These are phyloP conservation scores for Hyphopichia buzzinii DNA, from an alignment of 1,139 yeast species.

Conservation along the genomic window DNA sequence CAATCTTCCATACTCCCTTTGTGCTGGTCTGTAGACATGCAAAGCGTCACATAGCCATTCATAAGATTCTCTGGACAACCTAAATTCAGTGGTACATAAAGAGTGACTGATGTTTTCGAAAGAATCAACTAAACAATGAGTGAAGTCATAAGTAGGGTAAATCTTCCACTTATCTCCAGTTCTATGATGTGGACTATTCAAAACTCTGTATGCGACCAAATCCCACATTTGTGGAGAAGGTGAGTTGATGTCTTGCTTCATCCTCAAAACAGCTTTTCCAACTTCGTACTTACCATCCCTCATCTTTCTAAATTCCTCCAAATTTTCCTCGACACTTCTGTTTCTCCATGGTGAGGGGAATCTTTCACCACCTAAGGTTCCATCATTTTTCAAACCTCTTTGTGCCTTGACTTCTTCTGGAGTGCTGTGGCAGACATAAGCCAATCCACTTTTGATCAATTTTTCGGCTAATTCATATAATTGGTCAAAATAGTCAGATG, in stretches of 20 bases:
- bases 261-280: constrained; percentile 92
- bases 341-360: constrained; percentile 75
- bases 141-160: constrained; percentile 97
- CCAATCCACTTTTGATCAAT: constrained; percentile 66
- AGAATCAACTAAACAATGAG: constrained; percentile 98
- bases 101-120: constrained; percentile 95
- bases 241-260: constrained; percentile 91
- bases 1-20: constrained; percentile 96
- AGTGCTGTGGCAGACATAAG: constrained; percentile 92
- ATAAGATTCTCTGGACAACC: constrained; percentile 87
- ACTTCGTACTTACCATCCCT: constrained; percentile 82
- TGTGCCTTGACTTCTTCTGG: constrained; percentile 86
- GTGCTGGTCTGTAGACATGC: constrained; percentile 96
- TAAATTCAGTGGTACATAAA: constrained; percentile 92
- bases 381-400: constrained; percentile 89
- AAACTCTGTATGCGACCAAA: constrained; percentile 94
- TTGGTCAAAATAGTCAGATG: constrained; percentile 91
- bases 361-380: constrained; percentile 91
- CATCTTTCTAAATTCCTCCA: constrained; percentile 85
- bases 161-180: constrained; percentile 97
- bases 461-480: constrained; percentile 85
- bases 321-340: constrained; percentile 68
- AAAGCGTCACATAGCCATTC: constrained; percentile 98
- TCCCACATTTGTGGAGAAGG: constrained; percentile 99
- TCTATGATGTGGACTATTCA: constrained; percentile 90